A percentile compares a stretch with the other conserved stretches of the same genome.
Conservation (phyloP, 371 early-diverging fungal genomes). For the Massospora cicadina region DNA sequence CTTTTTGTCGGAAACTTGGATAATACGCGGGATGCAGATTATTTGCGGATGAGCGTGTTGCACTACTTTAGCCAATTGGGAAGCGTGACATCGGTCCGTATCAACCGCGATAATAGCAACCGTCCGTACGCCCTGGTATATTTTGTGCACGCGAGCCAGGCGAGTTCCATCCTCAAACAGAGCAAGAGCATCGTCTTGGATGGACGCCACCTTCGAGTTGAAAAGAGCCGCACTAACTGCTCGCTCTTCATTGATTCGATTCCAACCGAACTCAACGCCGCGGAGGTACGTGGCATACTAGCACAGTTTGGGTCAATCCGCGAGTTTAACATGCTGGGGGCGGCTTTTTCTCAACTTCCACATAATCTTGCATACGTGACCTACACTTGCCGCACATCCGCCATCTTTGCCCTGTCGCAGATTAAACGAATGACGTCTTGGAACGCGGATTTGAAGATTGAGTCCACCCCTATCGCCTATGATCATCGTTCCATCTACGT, state of each 20-base stretch:
- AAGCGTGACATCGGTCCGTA: neutral
- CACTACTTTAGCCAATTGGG: neutral
- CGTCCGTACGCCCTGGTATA: neutral
- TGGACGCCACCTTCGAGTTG: neutral
- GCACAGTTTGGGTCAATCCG: neutral
- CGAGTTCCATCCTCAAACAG: neutral
- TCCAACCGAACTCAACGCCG: neutral
- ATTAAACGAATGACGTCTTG: neutral
- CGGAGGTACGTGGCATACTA: neutral
- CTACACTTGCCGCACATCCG: neutral
- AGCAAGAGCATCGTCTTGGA: neutral
- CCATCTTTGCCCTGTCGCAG: neutral
- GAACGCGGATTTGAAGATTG: neutral
- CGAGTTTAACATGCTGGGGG: neutral
- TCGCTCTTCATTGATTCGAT: neutral
- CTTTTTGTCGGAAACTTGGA: neutral
- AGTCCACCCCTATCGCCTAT: neutral
- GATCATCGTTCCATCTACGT: neutral
- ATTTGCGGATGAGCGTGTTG: neutral
- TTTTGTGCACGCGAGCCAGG: neutral
- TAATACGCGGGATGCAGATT: neutral
- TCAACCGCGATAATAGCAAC: neutral
- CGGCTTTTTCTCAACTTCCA: neutral
- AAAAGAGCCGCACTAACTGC: neutral
- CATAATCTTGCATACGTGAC: neutral